Evolutionary conservation across 2,329 filamentous ascomycete species (phyloP), one percentile per base, ranked within the genome.

Genomic region (Colletotrichum gigasporum): DNA sequence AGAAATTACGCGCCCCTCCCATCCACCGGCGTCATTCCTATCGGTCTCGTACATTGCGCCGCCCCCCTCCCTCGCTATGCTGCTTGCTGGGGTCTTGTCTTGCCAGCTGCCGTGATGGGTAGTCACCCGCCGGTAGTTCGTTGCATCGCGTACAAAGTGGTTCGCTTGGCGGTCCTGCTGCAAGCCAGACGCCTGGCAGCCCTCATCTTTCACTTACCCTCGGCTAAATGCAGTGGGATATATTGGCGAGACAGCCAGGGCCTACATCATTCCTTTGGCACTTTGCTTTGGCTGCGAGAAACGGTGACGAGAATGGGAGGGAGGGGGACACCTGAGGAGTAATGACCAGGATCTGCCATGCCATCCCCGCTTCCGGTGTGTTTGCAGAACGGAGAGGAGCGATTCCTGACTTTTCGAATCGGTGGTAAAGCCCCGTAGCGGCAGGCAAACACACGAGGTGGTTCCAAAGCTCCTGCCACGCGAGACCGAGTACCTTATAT

Each of bases 131-230:
- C 56, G 57, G 50, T 42, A 65, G 28, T 65, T 62, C 16, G 62
- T 65, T 62, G 62, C 62, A 65, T 65, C 35, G 62, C 62, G 20
- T 65, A 62, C 62, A 35, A 35, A 48, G 62, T 62, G 42, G 48
- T 55, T 20, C 35, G 16, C 56, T 65, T 55, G 62, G 62, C 62
- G 42, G 32, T 24, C 14, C 28, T 42, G 18, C 41, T 37, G 42
- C 12, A 45, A 41, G 10, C 18, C 26, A 14, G 37, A 52, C 39
- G 35, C 30, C 42, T 28, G 9, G n/a, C 35, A 9, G 14, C 12
- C 35, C 35, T 16, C 35, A 16, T 39, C n/a, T n/a, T 18, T 16
- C 16, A 39, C 18, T 16, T 39, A 32, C 10, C n/a, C 60, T 47
- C 50, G 48, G 42, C 32, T 54, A 16, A 48, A 22, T 12, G 10